Conservation (phyloP, 139 green algal species). For the Picochlorum sp. region DNA sequence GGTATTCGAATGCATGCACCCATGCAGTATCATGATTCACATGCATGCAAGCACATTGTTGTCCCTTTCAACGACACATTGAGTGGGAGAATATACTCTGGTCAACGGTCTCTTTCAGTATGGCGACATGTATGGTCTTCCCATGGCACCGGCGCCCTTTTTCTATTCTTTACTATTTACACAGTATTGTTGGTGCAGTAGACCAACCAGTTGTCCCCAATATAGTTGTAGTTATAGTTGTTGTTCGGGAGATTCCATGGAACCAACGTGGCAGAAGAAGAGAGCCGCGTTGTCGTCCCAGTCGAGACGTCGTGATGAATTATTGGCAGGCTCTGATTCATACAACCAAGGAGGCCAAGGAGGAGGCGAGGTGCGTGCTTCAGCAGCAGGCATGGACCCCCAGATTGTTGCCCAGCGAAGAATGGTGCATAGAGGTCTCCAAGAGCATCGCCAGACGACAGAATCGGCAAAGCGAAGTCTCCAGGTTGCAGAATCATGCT, state of each 20-base stretch:
- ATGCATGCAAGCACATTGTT: too few relatives aligned
- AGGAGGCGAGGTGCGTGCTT: not conserved
- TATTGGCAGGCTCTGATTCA: not conserved
- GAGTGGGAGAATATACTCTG: not conserved
- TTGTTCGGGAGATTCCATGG: not conserved
- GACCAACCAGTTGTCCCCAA: not conserved
- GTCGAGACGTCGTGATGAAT: not conserved
- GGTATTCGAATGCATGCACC: too few relatives aligned
- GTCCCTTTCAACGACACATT: too few relatives aligned
- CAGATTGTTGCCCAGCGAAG: not conserved
- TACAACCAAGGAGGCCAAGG: not conserved
- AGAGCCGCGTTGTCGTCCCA: too few relatives aligned
- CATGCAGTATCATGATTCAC: too few relatives aligned
- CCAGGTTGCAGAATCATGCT: not conserved
- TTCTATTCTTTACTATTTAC: too few relatives aligned
- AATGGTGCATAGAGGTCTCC: not conserved
- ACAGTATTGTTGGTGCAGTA: not conserved
- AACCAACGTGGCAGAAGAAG: conserved; percentile 3
- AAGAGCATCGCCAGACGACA: conserved; percentile 1
- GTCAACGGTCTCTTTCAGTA: not conserved
- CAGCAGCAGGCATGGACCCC: not conserved
- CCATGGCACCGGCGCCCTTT: too few relatives aligned
- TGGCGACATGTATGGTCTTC: too few relatives aligned
- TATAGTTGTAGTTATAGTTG: not conserved
- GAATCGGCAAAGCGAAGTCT: not conserved